These are phyloP conservation scores for Eurotiales sp. DNA, from an alignment of 2,329 filamentous ascomycete species.

Conservation along the genomic window DNA sequence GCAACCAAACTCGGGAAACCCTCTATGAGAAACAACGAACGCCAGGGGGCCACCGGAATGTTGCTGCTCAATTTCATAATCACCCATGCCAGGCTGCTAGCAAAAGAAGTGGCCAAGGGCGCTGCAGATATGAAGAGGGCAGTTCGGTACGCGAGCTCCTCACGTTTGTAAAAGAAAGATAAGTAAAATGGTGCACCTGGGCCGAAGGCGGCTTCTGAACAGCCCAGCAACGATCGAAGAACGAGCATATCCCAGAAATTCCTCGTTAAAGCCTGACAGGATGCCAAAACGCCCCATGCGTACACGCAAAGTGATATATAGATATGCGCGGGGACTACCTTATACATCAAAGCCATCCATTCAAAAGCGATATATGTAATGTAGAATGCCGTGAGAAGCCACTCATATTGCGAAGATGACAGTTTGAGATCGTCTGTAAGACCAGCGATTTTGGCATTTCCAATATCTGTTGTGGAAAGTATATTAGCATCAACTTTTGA, in stretches of 20 bases:
- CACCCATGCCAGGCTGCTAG: constrained; percentile 70
- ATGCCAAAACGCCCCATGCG: constrained; percentile 75
- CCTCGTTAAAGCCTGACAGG: constrained; percentile 64
- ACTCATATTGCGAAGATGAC: constrained; percentile 56
- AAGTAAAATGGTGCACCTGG: constrained; percentile 63
- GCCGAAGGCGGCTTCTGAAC: constrained; percentile 60
- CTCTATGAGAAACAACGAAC: constrained; percentile 78
- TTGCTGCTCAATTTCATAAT: constrained; percentile 66
- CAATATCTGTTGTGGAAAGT: constrained; percentile 44
- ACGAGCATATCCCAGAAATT: constrained; percentile 57
- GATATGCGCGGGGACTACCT: constrained; percentile 57
- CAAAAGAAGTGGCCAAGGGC: constrained; percentile 62
- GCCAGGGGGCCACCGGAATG: constrained; percentile 73
- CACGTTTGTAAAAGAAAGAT: constrained; percentile 59
- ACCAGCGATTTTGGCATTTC: constrained; percentile 61
- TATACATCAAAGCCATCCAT: constrained; percentile 64
- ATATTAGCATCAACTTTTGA: constrained; percentile 7
- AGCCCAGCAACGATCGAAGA: constrained; percentile 46
- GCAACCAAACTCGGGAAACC: constrained; percentile 79
- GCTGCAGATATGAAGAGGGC: constrained; percentile 80
- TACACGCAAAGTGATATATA: constrained; percentile 61
- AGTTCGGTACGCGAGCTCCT: constrained; percentile 78
- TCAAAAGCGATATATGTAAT: constrained; percentile 63
- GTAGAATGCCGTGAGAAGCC: constrained; percentile 61
- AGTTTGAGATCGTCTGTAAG: constrained; percentile 52